Evolutionary conservation across 306 rosid genomes (phyloP), one percentile per base, ranked within the genome.

Genomic region (Fragaria vesca): DNA sequence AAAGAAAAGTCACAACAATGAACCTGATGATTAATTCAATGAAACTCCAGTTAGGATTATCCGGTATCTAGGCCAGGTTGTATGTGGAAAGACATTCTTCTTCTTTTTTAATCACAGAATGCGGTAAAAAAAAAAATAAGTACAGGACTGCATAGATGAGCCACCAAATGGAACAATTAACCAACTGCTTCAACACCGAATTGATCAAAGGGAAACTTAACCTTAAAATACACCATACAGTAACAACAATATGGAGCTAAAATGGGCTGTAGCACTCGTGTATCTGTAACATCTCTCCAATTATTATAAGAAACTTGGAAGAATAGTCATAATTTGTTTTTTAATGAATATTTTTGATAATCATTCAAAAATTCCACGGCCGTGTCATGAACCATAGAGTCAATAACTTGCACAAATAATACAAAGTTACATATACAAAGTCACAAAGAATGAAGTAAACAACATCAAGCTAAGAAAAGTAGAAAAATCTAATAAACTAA

Each of bases 381-480:
- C 48, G 28, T 71, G 61, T 0, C 52, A 3, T 47, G 30, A 72
- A 60, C 65, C 21, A 21, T 4, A 36, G 3, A 55, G 17, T 15
- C 66, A 36, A 18, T 21, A 54, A 20, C 11, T 72, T 32, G 18
- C 61, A 12, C 12, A 55, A 6, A 3, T 12, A 73, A 36, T 3
- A n/a, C 36, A 36, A 40, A 21, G 4, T 8, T 24, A 40, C 7
- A 38, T 16, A 62, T 1, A 4, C 21, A 40, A 55, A 38, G 66
- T 38, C 67, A 58, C 42, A 58, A 52, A 24, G 68, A 45, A 42
- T 24, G 38, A 54, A n/a, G 50, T 36, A 73, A 73, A 74, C 55
- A 21, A 28, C 54, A 66, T 55, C 16, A 21, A 55, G 67, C 8
- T 21, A 21, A 73, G 50, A 54, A 54, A 46, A 12, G 51, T 47